phyloP scores from a whole-genome alignment of 1,284 basidiomycete genomes.

The Tilletiopsis washingtonensis region DNA sequence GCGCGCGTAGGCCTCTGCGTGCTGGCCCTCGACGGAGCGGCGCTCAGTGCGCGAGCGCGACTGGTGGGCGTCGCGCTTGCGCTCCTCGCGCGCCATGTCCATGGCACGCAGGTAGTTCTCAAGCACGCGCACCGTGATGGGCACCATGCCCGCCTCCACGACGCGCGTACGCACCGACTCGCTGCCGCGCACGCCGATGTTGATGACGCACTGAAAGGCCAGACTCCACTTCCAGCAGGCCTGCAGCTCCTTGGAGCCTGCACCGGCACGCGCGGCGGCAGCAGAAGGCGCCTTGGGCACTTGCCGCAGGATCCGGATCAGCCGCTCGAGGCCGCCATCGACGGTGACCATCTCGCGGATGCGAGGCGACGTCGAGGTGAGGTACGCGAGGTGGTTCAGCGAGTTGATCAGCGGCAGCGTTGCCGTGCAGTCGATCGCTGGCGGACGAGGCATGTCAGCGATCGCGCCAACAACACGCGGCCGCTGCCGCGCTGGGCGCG shows the following conservation, averaged over 20 bases:
- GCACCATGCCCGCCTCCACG: constrained; percentile 89
- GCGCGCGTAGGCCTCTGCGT: background rate
- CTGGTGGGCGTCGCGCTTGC: constrained; percentile 12
- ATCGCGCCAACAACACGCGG: background rate
- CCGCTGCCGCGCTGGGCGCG: background rate
- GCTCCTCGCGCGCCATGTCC: constrained; percentile 29
- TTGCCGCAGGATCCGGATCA: constrained; percentile 65
- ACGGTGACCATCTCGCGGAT: constrained; percentile 97
- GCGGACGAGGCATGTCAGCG: background rate
- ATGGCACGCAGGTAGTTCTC: constrained; percentile 63
- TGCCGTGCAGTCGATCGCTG: constrained; percentile 87
- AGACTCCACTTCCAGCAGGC: constrained; percentile 46
- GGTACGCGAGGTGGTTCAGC: constrained; percentile 89
- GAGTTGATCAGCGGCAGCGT: constrained; percentile 91
- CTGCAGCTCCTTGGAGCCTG: constrained; percentile 36
- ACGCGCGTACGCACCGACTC: constrained; percentile 76
- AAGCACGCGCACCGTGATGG: constrained; percentile 86
- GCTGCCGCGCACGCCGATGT: constrained; percentile 93
- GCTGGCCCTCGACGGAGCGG: constrained; percentile 3
- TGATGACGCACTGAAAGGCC: constrained; percentile 94
- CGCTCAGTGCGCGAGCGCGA: constrained; percentile 13
- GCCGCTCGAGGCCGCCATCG: constrained; percentile 91
- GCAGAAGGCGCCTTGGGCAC: constrained; percentile 10
- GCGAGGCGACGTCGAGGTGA: constrained; percentile 91
- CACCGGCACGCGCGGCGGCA: constrained; percentile 3